Evolutionary conservation across 2,329 filamentous ascomycete genomes (phyloP).

Genomic region (Hymenoscyphus occultus): DNA sequence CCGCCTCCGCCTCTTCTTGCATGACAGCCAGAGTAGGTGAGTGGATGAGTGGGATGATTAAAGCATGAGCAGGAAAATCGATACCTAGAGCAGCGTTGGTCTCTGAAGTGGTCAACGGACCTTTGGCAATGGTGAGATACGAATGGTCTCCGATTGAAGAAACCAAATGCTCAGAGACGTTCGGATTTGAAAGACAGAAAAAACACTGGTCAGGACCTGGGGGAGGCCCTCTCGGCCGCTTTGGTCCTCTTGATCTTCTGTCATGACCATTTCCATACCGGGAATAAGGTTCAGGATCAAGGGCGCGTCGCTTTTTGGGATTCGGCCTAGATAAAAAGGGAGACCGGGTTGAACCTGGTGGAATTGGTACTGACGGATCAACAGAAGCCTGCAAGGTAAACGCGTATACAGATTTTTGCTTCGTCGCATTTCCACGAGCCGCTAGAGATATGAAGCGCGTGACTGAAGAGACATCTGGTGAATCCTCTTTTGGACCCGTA

Average conservation of each 20-base stretch:
- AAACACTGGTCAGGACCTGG: constrained; percentile 80
- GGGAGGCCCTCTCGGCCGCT: constrained; percentile 51
- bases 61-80: constrained; percentile 76
- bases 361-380: constrained; percentile 58
- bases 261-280: constrained; percentile 51
- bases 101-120: constrained; percentile 69
- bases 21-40: constrained; percentile 71
- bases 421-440: constrained; percentile 68
- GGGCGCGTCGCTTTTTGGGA: constrained; percentile 55
- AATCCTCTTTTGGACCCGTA: constrained; percentile 40
- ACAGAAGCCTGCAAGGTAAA: constrained; percentile 67
- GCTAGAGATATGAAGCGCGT: constrained; percentile 92
- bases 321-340: constrained; percentile 58
- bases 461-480: constrained; percentile 55
- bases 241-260: constrained; percentile 45
- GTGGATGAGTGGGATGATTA: constrained; percentile 87
- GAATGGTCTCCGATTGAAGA: constrained; percentile 82
- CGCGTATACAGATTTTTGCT: constrained; percentile 79
- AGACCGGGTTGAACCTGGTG: constrained; percentile 69
- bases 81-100: constrained; percentile 66
- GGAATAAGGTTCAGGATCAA: constrained; percentile 48
- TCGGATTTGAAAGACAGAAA: constrained; percentile 90
- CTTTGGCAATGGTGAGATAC: constrained; percentile 90
- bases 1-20: constrained; percentile 52
- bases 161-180: constrained; percentile 81